These are phyloP conservation scores for Endotrypanum monterogeii DNA, from an alignment of 208 protist species.

Conservation along the genomic window DNA sequence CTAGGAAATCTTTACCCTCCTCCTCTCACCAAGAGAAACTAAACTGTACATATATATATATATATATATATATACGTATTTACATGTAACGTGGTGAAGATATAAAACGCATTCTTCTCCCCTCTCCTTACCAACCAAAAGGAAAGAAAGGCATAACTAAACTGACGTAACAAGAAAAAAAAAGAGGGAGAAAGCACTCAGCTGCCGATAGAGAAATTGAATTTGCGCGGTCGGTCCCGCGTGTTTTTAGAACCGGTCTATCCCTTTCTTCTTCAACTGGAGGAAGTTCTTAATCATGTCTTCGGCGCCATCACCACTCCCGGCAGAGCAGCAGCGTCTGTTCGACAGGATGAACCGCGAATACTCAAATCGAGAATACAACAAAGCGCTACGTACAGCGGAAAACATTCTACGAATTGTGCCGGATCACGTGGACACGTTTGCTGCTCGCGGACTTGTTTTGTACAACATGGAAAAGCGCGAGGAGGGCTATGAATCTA, in stretches of 20 bases:
- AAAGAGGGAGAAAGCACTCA: too few relatives aligned
- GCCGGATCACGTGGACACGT: slow-evolving; percentile 79
- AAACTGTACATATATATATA: neutral
- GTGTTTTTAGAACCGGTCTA: neutral
- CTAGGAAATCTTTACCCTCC: neutral
- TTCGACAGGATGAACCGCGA: slow-evolving; percentile 83
- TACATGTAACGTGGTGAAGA: neutral
- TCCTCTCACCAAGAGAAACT: neutral
- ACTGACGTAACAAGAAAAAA: neutral
- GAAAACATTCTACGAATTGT: slow-evolving; percentile 67
- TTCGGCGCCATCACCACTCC: slow-evolving; percentile 14
- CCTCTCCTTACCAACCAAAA: neutral
- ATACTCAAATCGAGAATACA: slow-evolving; percentile 80
- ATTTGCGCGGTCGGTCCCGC: neutral
- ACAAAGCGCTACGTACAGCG: slow-evolving; percentile 76
- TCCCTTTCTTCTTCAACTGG: neutral
- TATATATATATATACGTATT: neutral
- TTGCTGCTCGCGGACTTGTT: slow-evolving; percentile 82
- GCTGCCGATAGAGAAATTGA: neutral
- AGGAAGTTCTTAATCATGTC: slow-evolving; percentile 4
- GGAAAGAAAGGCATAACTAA: neutral
- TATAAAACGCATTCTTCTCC: neutral
- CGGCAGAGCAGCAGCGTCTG: slow-evolving; percentile 57
- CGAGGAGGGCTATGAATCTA: slow-evolving; percentile 67
- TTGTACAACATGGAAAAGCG: slow-evolving; percentile 72